phyloP scores from a whole-genome alignment of 768 basidiomycete genomes.

The Leucocoprinus sp. region DNA sequence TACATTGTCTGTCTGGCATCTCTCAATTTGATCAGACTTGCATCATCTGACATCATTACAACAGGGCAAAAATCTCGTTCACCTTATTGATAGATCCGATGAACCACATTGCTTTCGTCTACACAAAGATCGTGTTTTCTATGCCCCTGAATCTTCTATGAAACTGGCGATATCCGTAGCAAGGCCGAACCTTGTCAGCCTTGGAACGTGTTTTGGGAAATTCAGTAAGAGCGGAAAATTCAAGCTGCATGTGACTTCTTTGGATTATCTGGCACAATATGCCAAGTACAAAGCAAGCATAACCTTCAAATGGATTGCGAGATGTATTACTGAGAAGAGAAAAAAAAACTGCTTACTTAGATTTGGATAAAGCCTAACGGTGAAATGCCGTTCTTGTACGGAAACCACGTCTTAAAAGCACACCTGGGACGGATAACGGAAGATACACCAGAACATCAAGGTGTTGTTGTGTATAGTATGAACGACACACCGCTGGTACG shows the following conservation, averaged over 20 bases:
- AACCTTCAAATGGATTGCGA: background rate
- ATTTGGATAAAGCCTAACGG: conserved; percentile 99
- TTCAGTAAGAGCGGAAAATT: conserved; percentile 97
- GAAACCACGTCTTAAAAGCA: conserved; percentile 97
- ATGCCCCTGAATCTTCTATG: conserved; percentile 93
- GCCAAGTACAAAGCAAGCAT: conserved; percentile 88
- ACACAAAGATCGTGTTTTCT: conserved; percentile 92
- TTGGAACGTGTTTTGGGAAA: conserved; percentile 97
- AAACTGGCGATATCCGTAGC: conserved; percentile 88
- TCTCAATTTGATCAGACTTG: background rate
- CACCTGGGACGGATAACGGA: conserved; percentile 99
- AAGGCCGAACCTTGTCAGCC: conserved; percentile 81
- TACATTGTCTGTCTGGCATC: conserved; percentile 66
- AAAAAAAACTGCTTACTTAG: conserved; percentile 39
- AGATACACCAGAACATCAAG: conserved; percentile 98
- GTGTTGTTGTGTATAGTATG: conserved; percentile 96
- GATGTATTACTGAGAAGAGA: no score
- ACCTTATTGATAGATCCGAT: conserved; percentile 89
- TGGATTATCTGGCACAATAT: conserved; percentile 92
- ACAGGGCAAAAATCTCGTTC: conserved; percentile 93
- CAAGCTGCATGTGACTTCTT: conserved; percentile 89
- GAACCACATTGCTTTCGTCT: conserved; percentile 94
- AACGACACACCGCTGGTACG: conserved; percentile 84
- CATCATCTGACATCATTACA: no score
- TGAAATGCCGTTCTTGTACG: conserved; percentile 98